phyloP scores from a whole-genome alignment of 2,329 filamentous ascomycete species.

The Arthroderma uncinatum region DNA sequence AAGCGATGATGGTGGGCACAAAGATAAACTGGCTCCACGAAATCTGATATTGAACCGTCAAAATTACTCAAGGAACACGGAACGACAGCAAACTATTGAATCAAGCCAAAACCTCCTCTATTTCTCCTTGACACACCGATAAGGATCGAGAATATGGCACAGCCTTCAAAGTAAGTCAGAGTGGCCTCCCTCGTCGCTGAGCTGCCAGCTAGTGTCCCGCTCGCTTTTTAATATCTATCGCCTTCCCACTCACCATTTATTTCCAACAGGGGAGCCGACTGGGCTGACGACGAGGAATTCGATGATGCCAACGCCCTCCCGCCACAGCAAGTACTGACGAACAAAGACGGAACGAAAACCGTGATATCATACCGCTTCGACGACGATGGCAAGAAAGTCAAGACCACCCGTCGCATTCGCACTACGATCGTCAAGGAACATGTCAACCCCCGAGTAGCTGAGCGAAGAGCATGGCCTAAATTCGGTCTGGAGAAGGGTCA shows the following conservation, averaged over 20 bases:
- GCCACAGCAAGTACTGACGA: constrained; percentile 75
- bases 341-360: constrained; percentile 98
- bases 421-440: constrained; percentile 82
- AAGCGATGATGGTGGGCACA: not conserved
- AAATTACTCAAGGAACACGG: not conserved
- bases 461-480: constrained; percentile 86
- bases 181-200: not conserved
- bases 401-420: constrained; percentile 91
- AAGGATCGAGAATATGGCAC: not conserved
- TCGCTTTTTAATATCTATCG: not conserved
- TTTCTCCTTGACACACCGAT: not conserved
- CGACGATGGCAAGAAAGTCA: constrained; percentile 90
- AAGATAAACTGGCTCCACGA: constrained; percentile 4
- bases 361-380: constrained; percentile 82
- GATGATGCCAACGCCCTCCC: constrained; percentile 79
- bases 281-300: constrained; percentile 85
- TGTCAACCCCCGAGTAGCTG: constrained; percentile 92
- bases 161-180: constrained; percentile 5
- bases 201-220: not conserved
- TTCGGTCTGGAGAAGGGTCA: constrained; percentile 87
- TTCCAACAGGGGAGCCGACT: constrained; percentile 46
- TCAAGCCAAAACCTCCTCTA: not conserved
- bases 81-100: not conserved
- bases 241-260: not conserved
- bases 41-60: not conserved